These are phyloP conservation scores for Medicago truncatula DNA, from an alignment of 306 rosid genomes.

Conservation along the genomic window DNA sequence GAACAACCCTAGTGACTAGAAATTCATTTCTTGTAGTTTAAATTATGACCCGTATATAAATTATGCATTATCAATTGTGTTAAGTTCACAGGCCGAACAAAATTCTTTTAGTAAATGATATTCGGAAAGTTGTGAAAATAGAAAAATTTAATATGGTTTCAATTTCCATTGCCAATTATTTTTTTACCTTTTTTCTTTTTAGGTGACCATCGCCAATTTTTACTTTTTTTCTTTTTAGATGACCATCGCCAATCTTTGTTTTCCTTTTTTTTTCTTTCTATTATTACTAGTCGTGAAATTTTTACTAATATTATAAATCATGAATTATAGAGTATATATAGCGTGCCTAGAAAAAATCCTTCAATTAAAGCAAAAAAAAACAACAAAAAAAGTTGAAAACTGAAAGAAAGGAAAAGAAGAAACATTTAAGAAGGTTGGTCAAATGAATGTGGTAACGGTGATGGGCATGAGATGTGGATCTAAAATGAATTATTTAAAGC, in stretches of 20 bases:
- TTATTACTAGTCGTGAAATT: neutral
- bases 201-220: neutral
- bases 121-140: neutral
- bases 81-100: no score
- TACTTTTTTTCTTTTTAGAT: neutral
- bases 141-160: neutral
- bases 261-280: neutral
- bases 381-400: no score
- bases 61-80: no score
- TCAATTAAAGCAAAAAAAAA: neutral
- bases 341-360: neutral
- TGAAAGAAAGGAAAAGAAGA: neutral
- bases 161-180: neutral
- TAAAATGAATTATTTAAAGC: slow-evolving; percentile 36
- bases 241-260: neutral
- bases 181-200: neutral
- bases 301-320: neutral
- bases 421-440: slow-evolving; percentile 38
- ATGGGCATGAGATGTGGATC: slow-evolving; percentile 50
- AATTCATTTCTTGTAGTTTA: no score
- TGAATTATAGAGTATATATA: neutral
- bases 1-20: no score
- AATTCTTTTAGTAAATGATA: neutral
- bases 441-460: slow-evolving; percentile 45
- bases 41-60: no score